phyloP scores from a whole-genome alignment of 2,329 filamentous ascomycete species.

The Epichloe sibirici region DNA sequence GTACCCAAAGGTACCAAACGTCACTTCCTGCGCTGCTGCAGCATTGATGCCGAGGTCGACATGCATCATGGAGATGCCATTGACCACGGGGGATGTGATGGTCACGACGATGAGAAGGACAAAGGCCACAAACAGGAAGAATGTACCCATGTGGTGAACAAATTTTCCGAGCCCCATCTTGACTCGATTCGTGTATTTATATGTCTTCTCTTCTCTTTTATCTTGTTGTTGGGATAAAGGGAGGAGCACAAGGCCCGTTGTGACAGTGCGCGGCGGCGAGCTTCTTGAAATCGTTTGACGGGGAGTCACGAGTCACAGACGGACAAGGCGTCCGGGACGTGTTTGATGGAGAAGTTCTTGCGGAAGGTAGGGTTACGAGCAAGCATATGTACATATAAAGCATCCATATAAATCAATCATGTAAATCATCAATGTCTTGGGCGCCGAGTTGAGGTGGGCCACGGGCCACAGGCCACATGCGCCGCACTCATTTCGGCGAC shows the following conservation, averaged over 20 bases:
- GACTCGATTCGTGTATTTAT: neutral
- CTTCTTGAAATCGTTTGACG: no score
- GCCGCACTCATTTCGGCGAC: neutral
- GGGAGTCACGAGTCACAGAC: no score
- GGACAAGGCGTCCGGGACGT: no score
- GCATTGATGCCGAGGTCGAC: slow-evolving; percentile 31
- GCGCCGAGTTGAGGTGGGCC: no score
- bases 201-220: neutral
- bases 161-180: slow-evolving; percentile 35
- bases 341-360: no score
- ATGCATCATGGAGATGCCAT: slow-evolving; percentile 40
- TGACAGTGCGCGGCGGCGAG: no score
- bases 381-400: slow-evolving; percentile 6
- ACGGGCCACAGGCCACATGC: no score
- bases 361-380: neutral
- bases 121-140: slow-evolving; percentile 41
- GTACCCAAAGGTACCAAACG: slow-evolving; percentile 50
- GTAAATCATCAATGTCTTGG: neutral
- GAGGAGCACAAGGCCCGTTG: no score
- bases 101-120: slow-evolving; percentile 45
- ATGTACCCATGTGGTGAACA: slow-evolving; percentile 45
- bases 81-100: slow-evolving; percentile 49
- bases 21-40: slow-evolving; percentile 25
- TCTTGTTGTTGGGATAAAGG: neutral
- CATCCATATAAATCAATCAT: neutral